Percentiles rank a stretch among this genome's conserved stretches.
These are phyloP conservation scores for Blastocystis sp. DNA, from an alignment of 352 stramenopile species.

Conservation along the genomic window DNA sequence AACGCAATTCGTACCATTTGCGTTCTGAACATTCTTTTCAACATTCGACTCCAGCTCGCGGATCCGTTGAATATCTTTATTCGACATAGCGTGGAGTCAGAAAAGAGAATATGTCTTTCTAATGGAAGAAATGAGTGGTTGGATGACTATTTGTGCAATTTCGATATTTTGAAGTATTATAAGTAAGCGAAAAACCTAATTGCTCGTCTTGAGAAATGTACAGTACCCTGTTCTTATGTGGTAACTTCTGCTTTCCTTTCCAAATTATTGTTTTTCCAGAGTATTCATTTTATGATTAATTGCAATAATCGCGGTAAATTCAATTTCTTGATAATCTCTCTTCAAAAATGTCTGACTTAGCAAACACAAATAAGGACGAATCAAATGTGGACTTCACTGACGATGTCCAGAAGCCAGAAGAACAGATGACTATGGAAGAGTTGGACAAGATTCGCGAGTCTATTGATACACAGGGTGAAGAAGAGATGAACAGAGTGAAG, in stretches of 20 bases:
- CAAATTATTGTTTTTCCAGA: too few relatives aligned
- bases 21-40: slow-evolving; percentile 60
- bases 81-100: not conserved
- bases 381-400: slow-evolving; percentile 35
- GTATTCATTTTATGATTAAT: not conserved
- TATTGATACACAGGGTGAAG: not conserved
- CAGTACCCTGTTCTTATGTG: too few relatives aligned
- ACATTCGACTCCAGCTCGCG: slow-evolving; percentile 27
- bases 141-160: not conserved
- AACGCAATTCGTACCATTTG: not conserved
- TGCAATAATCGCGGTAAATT: not conserved
- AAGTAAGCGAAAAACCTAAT: too few relatives aligned
- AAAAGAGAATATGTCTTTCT: not conserved
- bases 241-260: too few relatives aligned
- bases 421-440: not conserved
- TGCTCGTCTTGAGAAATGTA: too few relatives aligned
- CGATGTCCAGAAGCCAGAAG: not conserved
- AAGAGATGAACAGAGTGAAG: slow-evolving; percentile 20
- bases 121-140: too few relatives aligned
- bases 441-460: slow-evolving; percentile 5
- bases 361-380: not conserved
- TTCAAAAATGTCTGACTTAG: not conserved
- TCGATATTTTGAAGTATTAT: not conserved
- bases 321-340: not conserved
- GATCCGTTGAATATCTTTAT: slow-evolving; percentile 23